Evolutionary conservation across 371 early-diverging fungal genomes (phyloP).

Genomic region (Basidiobolus meristosporus): DNA sequence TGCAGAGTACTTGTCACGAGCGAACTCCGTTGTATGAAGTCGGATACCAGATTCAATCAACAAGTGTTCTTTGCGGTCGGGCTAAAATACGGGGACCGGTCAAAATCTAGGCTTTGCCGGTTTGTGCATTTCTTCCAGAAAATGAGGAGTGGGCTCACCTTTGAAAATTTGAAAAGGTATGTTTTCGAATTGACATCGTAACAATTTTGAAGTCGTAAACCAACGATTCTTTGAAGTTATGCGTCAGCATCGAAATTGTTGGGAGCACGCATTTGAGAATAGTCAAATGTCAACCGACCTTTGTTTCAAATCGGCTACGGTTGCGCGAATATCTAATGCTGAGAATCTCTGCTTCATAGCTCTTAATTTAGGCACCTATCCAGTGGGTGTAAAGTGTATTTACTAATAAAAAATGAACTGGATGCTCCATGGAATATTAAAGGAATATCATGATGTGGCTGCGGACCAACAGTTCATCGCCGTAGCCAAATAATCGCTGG

Average conservation of each 20-base stretch:
- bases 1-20: constrained; percentile 65
- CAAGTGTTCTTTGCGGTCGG: constrained; percentile 73
- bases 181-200: constrained; percentile 87
- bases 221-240: constrained; percentile 22
- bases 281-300: constrained; percentile 12
- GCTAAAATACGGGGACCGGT: constrained; percentile 13
- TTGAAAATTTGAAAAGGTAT: constrained; percentile 82
- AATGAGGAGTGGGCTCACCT: constrained; percentile 12
- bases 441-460: no score
- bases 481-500: no score
- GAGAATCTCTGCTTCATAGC: constrained; percentile 61
- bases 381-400: not conserved
- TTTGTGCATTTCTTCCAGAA: not conserved
- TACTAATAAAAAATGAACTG: no score
- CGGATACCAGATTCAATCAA: constrained; percentile 87
- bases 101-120: not conserved
- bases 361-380: not conserved
- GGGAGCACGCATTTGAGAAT: not conserved
- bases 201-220: constrained; percentile 79
- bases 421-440: no score
- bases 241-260: not conserved
- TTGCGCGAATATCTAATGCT: constrained; percentile 71
- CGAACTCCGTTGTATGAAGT: constrained; percentile 76
- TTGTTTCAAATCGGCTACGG: constrained; percentile 45
- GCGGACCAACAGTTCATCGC: no score